Percentiles rank a stretch among this genome's conserved stretches.
These are phyloP conservation scores for Cynanchum wilfordii DNA, from an alignment of 257 asterid species.

Conservation along the genomic window DNA sequence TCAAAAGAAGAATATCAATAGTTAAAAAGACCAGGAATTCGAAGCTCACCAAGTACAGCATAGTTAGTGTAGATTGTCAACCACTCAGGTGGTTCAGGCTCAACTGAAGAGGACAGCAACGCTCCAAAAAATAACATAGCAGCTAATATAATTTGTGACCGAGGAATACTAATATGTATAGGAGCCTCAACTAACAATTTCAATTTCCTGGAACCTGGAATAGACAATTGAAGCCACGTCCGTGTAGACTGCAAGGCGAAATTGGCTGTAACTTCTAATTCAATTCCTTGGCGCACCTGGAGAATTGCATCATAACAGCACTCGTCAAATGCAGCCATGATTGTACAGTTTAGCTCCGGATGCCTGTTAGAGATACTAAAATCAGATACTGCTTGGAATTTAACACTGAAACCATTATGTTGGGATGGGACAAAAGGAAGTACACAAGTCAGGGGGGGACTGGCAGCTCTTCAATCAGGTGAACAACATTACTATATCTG, in stretches of 20 bases:
- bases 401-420: constrained; percentile 33
- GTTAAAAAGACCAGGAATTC: not conserved
- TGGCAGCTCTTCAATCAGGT: no score
- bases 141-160: constrained; percentile 35
- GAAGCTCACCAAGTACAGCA: constrained; percentile 57
- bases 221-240: constrained; percentile 21
- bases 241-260: no score
- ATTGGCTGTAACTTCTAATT: constrained; percentile 38
- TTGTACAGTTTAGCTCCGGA: constrained; percentile 21
- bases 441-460: constrained; percentile 6
- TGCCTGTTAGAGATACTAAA: constrained; percentile 30
- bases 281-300: constrained; percentile 28
- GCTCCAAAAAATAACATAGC: constrained; percentile 49
- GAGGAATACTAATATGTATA: constrained; percentile 28
- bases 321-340: constrained; percentile 12
- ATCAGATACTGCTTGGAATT: constrained; percentile 30
- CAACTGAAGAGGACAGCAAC: constrained; percentile 61
- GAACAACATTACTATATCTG: no score
- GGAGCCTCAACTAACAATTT: constrained; percentile 43
- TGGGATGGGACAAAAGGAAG: constrained; percentile 29
- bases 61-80: constrained; percentile 57
- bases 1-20: not conserved
- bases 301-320: constrained; percentile 21
- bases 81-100: constrained; percentile 60
- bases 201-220: constrained; percentile 32